Evolutionary conservation across 495 filamentous ascomycete species (phyloP).

Genomic region (Aspergillus cavernicola): DNA sequence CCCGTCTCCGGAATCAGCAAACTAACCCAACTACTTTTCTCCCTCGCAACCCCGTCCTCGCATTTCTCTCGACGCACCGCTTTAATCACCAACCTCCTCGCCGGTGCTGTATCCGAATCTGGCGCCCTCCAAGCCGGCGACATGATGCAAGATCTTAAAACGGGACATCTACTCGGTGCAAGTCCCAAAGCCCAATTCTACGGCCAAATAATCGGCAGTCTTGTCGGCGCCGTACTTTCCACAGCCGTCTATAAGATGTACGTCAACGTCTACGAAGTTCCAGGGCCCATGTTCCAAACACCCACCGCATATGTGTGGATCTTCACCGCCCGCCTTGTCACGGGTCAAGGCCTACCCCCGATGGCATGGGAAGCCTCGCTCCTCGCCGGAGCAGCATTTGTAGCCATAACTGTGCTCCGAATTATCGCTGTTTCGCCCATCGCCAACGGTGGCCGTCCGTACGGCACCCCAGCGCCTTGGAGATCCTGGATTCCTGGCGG

Average conservation of each 20-base stretch:
- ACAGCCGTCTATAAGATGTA: constrained; percentile 91
- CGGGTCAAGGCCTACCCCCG: constrained; percentile 78
- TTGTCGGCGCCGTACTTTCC: constrained; percentile 82
- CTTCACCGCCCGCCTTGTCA: constrained; percentile 92
- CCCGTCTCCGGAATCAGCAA: constrained; percentile 96
- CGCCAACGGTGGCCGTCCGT: constrained; percentile 21
- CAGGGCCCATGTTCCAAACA: constrained; percentile 84
- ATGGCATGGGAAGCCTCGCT: constrained; percentile 77
- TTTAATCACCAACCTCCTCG: constrained; percentile 88
- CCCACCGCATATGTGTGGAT: constrained; percentile 97
- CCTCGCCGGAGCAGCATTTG: constrained; percentile 66
- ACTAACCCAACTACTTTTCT: constrained; percentile 92
- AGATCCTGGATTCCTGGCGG: constrained; percentile 71
- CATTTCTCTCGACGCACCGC: constrained; percentile 58
- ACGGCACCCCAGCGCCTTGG: constrained; percentile 31
- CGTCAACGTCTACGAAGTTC: constrained; percentile 81
- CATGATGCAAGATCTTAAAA: constrained; percentile 98
- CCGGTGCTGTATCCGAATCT: constrained; percentile 83
- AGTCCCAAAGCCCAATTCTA: constrained; percentile 94
- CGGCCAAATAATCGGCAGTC: constrained; percentile 87
- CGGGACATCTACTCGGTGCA: constrained; percentile 87
- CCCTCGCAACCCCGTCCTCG: constrained; percentile 74
- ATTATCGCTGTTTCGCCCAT: constrained; percentile 48
- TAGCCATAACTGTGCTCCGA: constrained; percentile 62
- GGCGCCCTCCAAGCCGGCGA: constrained; percentile 95